A percentile compares a stretch with the other conserved stretches of the same genome.
Conservation (phyloP, 805 yeast species). For the Priceomyces fermenticarens region DNA sequence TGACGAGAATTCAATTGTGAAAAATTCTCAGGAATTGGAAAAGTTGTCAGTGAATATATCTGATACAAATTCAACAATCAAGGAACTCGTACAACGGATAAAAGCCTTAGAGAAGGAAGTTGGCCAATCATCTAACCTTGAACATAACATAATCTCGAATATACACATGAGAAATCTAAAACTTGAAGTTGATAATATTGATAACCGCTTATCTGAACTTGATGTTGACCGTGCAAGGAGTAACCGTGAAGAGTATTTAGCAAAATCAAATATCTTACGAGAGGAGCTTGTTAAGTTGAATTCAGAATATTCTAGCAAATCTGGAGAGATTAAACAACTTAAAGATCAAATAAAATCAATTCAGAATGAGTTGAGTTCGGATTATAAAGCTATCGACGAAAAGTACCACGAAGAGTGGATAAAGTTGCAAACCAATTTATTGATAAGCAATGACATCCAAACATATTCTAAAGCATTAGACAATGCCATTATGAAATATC, state of each 20-base stretch:
- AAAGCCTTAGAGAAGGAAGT: slow-evolving; percentile 38
- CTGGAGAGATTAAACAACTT: slow-evolving; percentile 85
- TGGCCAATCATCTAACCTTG: slow-evolving; percentile 57
- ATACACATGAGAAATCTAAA: slow-evolving; percentile 52
- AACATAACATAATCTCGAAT: slow-evolving; percentile 63
- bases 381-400: slow-evolving; percentile 65
- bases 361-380: slow-evolving; percentile 60
- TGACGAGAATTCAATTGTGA: slow-evolving; percentile 18
- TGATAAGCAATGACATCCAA: slow-evolving; percentile 76
- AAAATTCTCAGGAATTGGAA: slow-evolving; percentile 16
- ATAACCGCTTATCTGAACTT: slow-evolving; percentile 39
- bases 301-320: slow-evolving; percentile 65
- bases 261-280: slow-evolving; percentile 50
- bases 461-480: slow-evolving; percentile 85
- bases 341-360: slow-evolving; percentile 63
- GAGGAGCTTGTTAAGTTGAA: slow-evolving; percentile 52
- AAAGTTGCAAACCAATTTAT: slow-evolving; percentile 67
- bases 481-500: slow-evolving; percentile 90
- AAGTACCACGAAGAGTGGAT: slow-evolving; percentile 70
- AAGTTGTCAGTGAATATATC: slow-evolving; percentile 20
- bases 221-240: slow-evolving; percentile 58
- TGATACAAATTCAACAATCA: slow-evolving; percentile 15
- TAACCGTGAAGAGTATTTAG: slow-evolving; percentile 59
- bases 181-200: slow-evolving; percentile 33
- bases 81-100: slow-evolving; percentile 20